Evolutionary conservation across 2,329 filamentous ascomycete species (phyloP).

Genomic region (Microdochium paspali): DNA sequence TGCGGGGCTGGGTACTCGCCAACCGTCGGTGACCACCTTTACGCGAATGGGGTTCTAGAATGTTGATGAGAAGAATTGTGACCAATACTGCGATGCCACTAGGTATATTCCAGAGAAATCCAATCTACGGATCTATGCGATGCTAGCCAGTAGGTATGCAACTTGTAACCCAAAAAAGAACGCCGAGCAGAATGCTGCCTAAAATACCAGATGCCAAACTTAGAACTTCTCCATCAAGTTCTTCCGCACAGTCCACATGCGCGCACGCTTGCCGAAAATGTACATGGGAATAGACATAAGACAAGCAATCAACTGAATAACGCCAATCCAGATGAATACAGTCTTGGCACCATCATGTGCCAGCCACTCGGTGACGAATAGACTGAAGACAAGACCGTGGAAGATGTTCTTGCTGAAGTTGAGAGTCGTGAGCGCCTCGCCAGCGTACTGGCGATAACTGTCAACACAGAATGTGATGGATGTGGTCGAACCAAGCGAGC

Average conservation of each 20-base stretch:
- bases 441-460: constrained; percentile 86
- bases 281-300: constrained; percentile 82
- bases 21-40: no score
- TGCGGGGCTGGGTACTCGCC: no score
- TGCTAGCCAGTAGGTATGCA: not conserved
- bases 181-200: not conserved
- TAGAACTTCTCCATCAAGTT: constrained; percentile 74
- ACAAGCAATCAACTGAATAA: constrained; percentile 73
- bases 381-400: constrained; percentile 78
- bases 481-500: constrained; percentile 81
- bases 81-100: no score
- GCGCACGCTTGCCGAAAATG: constrained; percentile 78
- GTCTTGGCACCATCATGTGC: constrained; percentile 62
- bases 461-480: constrained; percentile 92
- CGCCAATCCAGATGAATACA: constrained; percentile 75
- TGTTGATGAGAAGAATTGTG: no score
- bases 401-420: constrained; percentile 94
- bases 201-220: not conserved
- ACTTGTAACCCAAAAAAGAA: not conserved
- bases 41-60: not conserved
- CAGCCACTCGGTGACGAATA: constrained; percentile 85
- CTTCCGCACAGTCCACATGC: constrained; percentile 89
- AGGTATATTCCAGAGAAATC: no score
- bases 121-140: not conserved
- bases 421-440: constrained; percentile 85